These are phyloP conservation scores for Ceratocystis ficicola DNA, from an alignment of 2,329 filamentous ascomycete species.

Conservation along the genomic window DNA sequence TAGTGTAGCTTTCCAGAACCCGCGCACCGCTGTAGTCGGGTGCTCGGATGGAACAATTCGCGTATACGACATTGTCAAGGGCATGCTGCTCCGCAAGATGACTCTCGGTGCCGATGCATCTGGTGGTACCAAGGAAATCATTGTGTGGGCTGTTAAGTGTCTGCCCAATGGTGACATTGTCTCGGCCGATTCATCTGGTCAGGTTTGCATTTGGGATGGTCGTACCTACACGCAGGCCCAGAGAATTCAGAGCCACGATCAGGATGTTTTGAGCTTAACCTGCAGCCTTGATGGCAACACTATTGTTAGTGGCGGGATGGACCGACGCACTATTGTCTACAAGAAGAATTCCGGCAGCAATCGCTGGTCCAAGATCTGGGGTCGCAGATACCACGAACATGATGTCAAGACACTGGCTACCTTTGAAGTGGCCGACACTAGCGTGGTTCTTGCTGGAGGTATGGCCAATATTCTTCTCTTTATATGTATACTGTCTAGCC, in stretches of 20 bases:
- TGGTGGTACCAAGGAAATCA: conserved; percentile 61
- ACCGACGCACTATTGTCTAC: conserved; percentile 75
- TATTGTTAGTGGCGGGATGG: conserved; percentile 84
- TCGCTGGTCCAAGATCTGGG: conserved; percentile 76
- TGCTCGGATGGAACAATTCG: conserved; percentile 96
- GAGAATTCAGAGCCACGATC: conserved; percentile 72
- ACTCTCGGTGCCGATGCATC: conserved; percentile 67
- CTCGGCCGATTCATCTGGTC: conserved; percentile 87
- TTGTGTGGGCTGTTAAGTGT: conserved; percentile 89
- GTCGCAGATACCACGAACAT: conserved; percentile 77
- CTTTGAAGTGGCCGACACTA: conserved; percentile 73
- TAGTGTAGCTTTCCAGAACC: conserved; percentile 80
- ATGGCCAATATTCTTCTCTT: conserved; percentile 27
- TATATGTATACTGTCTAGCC: not conserved
- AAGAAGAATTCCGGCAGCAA: conserved; percentile 49
- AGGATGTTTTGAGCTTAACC: conserved; percentile 82
- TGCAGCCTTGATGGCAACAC: conserved; percentile 66
- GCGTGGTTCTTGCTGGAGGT: conserved; percentile 86
- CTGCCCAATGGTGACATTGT: conserved; percentile 80
- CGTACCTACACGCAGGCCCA: conserved; percentile 83
- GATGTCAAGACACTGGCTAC: conserved; percentile 91
- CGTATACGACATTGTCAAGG: conserved; percentile 73
- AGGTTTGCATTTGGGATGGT: conserved; percentile 86
- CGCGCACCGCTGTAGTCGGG: conserved; percentile 70
- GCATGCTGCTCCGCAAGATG: conserved; percentile 65